Evolutionary conservation across 1,139 yeast genomes (phyloP), one percentile per base, ranked within the genome.

Genomic region (Taiozyma onychis): DNA sequence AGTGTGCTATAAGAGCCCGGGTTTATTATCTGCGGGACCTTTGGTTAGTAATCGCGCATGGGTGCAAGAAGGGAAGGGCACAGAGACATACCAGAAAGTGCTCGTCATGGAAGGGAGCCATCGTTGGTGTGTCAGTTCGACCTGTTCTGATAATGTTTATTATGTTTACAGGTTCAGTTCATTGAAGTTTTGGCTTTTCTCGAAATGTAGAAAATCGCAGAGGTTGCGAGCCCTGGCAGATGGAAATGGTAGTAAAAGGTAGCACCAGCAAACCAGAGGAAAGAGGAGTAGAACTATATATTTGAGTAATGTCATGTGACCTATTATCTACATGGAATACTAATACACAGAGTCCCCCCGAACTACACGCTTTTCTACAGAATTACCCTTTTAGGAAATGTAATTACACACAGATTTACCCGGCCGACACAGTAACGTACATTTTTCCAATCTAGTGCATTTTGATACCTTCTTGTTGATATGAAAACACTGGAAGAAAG

Each of bases 1-100:
- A 85, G 71, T 1, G 97, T 88, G 50, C 77, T 70, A 51, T 72
- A 74, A 3, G 95, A 84, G n/a, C 97, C 96, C 1, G 96, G 89
- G 53, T 88, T 83, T 43, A 91, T 79, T 47, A 90, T 79, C 69
- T 72, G 34, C 7, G 2, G 24, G 14, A 6, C 41, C 18, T 1
- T 18, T 24, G 3, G 28, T 39, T 39, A 39, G 26, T 39, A 24
- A 8, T 14, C 6, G 5, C 7, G 9, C 13, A 22, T 24, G 9
- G 34, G 13, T 30, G 6, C 13, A 6, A 39, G 10, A 21, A 44
- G n/a, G 6, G 26, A 24, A 6, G 13, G 16, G 4, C 37, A 35
- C 30, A 4, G 4, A 11, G 13, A 59, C 66, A n/a, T 51, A 62
- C 66, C 45, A 73, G 55, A 49, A 63, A 71, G 46, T 71, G 70